Percentiles rank a stretch among this genome's conserved stretches.
Conservation (phyloP, 148 eudicot species). For the Camellia granthamiana region DNA sequence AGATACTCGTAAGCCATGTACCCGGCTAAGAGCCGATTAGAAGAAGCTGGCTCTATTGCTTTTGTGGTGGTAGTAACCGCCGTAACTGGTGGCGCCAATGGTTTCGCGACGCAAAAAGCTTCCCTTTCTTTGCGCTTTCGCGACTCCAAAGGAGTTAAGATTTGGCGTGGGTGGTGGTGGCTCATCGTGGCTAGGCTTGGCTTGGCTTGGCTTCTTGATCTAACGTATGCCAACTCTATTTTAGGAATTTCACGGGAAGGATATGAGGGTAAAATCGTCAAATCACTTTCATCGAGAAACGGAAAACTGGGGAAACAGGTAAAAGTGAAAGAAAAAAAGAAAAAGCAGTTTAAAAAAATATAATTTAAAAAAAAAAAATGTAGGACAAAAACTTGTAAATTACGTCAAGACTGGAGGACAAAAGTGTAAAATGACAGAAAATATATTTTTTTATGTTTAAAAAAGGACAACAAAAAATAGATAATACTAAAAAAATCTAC, state of each 20-base stretch:
- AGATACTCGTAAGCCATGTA: slow-evolving; percentile 76
- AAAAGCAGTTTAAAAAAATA: no score
- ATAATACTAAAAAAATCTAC: not conserved
- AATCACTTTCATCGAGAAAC: no score
- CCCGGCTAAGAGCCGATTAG: slow-evolving; percentile 68
- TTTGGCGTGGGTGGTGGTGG: slow-evolving; percentile 34
- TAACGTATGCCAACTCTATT: not conserved
- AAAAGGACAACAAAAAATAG: not conserved
- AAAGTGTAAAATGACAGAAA: not conserved
- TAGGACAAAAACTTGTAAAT: not conserved
- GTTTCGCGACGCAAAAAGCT: slow-evolving; percentile 11
- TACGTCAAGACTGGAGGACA: not conserved
- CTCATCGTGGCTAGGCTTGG: slow-evolving; percentile 37
- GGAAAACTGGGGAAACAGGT: not conserved
- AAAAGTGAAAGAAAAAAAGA: not conserved
- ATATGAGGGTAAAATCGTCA: slow-evolving; percentile 1
- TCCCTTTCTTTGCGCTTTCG: slow-evolving; percentile 70
- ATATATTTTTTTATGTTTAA: not conserved
- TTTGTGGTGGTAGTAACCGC: slow-evolving; percentile 9
- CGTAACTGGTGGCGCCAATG: slow-evolving; percentile 10
- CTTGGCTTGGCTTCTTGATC: no score
- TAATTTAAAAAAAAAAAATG: no score
- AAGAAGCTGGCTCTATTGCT: slow-evolving; percentile 23
- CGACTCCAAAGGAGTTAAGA: slow-evolving; percentile 35
- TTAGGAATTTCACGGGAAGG: no score